Percentiles rank a stretch among this genome's conserved stretches.
Conservation (phyloP, 2,329 filamentous ascomycete species). For the Xylariaceae sp. region DNA sequence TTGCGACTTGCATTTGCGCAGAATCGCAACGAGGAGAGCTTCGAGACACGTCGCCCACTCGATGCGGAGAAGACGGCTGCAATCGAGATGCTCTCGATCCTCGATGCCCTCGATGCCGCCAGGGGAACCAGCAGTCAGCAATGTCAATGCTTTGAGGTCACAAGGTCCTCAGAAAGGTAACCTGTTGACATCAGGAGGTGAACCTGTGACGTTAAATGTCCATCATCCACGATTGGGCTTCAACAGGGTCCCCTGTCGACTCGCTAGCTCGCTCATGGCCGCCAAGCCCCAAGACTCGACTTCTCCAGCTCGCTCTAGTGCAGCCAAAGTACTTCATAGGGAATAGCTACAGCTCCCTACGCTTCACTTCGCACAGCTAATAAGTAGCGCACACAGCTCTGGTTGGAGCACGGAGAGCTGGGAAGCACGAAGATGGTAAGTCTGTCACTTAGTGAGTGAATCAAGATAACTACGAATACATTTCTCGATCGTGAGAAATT, state of each 20-base stretch:
- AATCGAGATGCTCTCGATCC: background rate
- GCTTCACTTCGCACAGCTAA: background rate
- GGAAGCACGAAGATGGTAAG: background rate
- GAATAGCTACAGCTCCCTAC: slow-evolving; percentile 10
- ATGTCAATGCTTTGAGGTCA: slow-evolving; percentile 7
- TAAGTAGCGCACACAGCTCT: no score
- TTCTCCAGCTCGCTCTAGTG: background rate
- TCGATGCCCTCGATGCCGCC: no score
- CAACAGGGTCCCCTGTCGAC: slow-evolving; percentile 18
- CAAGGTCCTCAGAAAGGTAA: slow-evolving; percentile 7
- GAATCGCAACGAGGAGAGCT: background rate
- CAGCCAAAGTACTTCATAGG: background rate
- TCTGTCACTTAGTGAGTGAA: background rate
- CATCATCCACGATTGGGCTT: slow-evolving; percentile 12
- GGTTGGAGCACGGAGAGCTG: no score
- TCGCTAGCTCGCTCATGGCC: slow-evolving; percentile 2
- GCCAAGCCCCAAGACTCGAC: slow-evolving; percentile 19
- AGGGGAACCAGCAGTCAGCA: slow-evolving; percentile 2
- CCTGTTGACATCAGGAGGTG: slow-evolving; percentile 10
- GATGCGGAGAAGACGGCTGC: no score
- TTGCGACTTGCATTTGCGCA: background rate
- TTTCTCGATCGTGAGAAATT: no score
- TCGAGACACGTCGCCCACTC: background rate
- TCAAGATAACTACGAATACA: no score
- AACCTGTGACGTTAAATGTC: slow-evolving; percentile 16